Evolutionary conservation across 208 protist species (phyloP).

Genomic region (Trypanosoma grayi): DNA sequence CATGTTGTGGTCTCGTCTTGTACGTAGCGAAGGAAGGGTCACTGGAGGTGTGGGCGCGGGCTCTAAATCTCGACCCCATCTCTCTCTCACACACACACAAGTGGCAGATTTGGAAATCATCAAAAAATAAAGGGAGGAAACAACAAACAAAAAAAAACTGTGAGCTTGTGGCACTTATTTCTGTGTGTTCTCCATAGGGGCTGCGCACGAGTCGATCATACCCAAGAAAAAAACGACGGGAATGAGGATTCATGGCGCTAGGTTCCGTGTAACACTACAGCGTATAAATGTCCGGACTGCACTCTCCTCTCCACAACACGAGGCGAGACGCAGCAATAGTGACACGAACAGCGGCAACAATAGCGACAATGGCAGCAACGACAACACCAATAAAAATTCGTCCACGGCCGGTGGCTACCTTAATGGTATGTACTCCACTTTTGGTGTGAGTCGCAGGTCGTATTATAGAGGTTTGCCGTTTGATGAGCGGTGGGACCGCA

Average conservation of each 20-base stretch:
- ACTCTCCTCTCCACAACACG: background rate
- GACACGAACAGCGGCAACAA: background rate
- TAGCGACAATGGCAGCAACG: background rate
- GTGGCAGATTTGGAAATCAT: too few relatives aligned
- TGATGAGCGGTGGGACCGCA: constrained; percentile 73
- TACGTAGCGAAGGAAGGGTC: too few relatives aligned
- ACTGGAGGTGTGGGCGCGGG: too few relatives aligned
- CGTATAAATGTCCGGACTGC: background rate
- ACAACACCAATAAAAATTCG: background rate
- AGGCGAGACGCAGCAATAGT: background rate
- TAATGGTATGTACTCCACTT: background rate
- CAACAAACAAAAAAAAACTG: background rate
- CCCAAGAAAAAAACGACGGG: too few relatives aligned
- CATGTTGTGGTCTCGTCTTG: too few relatives aligned
- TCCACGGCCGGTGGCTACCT: background rate
- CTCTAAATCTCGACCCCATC: too few relatives aligned
- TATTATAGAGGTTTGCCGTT: constrained; percentile 48
- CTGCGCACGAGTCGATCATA: too few relatives aligned
- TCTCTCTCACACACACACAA: too few relatives aligned
- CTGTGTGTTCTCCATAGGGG: constrained; percentile 9
- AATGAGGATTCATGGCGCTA: constrained; percentile 10
- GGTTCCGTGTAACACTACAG: constrained; percentile 7
- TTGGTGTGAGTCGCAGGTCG: background rate
- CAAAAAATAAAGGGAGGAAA: constrained; percentile 3
- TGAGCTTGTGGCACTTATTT: background rate